A percentile compares a stretch with the other conserved stretches of the same genome.
Evolutionary conservation across 331 rosid genomes (phyloP).

Genomic region (Phaseolus coccineus): DNA sequence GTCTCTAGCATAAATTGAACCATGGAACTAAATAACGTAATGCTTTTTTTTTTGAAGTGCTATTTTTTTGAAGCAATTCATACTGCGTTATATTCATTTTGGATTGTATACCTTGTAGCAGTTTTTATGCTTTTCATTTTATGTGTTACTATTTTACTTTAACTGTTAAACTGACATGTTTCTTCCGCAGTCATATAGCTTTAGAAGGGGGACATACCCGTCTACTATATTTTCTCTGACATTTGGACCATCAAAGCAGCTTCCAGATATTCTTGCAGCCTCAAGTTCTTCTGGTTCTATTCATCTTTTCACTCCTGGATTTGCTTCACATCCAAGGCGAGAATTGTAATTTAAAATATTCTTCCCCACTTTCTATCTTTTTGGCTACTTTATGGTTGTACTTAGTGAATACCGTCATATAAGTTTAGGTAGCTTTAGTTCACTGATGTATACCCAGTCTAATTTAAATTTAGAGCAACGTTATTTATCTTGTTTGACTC

Average conservation of each 20-base stretch:
- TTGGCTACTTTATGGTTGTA: constrained; percentile 31
- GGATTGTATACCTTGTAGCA: constrained; percentile 19
- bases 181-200: constrained; percentile 77
- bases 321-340: constrained; percentile 74
- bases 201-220: constrained; percentile 92
- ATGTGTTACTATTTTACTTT: constrained; percentile 4
- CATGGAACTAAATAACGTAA: background rate
- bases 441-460: constrained; percentile 14
- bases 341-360: constrained; percentile 36
- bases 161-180: constrained; percentile 45
- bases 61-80: constrained; percentile 1
- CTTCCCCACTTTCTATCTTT: background rate
- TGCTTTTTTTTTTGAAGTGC: background rate
- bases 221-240: constrained; percentile 89
- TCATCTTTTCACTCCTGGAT: constrained; percentile 84
- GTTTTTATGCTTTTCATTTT: constrained; percentile 23
- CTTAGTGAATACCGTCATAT: constrained; percentile 28
- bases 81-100: background rate
- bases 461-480: constrained; percentile 19
- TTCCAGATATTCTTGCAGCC: constrained; percentile 92
- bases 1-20: constrained; percentile 11
- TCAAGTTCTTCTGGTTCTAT: constrained; percentile 93
- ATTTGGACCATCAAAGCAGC: constrained; percentile 78
- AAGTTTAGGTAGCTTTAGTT: constrained; percentile 32
- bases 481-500: constrained; percentile 17